Base-by-base conservation (phyloP, 116 monocot genomes). In the Cymodocea nodosa region DNA sequence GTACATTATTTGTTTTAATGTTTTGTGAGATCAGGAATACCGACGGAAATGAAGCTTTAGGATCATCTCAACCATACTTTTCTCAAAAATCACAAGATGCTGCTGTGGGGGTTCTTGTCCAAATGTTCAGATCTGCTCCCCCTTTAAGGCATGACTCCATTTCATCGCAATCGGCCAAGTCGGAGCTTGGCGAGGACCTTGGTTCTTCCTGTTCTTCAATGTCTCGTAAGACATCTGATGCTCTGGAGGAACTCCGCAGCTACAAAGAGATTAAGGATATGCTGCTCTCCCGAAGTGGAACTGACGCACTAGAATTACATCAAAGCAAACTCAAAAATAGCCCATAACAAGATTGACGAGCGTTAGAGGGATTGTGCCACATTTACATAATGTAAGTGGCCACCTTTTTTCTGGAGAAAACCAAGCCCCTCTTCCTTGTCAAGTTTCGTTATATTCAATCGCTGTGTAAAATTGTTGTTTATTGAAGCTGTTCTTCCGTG, bases 91-190 rank as follows among this genome's bases (percentile, higher is more conserved):
- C 91, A 60, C 97, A 91, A 69, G 97, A 91, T 63, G 85, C 88
- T 2, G 91, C 88, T 48, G 97, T 91, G 14, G 92, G 97, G 13
- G 72, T 75, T 63, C 85, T 97, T 37, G 97, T 89, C 6, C 97
- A 91, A 72, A 80, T 86, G 82, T 68, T 97, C 48, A 81, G 64
- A 65, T 82, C 79, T 5, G 97, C 97, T 5, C 73, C 91, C 0
- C 84, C 97, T 25, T 56, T 97, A 39, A 76, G 84, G 23, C 83
- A 80, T n/a, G 97, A 88, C 55, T 79, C 71, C 0, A 80, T 69
- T 69, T 83, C 79, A 5, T 85, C 82, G 52, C 85, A 78, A 50
- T 72, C 85, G 20, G 77, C 85, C 15, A 83, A 68, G 35, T 77
- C 79, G 6, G 84, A 80, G 36, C 52, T 63, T 34, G 69, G 71